Evolutionary conservation across 805 yeast genomes (phyloP), one percentile per base, ranked within the genome.

Genomic region (Metschnikowia koreensis): DNA sequence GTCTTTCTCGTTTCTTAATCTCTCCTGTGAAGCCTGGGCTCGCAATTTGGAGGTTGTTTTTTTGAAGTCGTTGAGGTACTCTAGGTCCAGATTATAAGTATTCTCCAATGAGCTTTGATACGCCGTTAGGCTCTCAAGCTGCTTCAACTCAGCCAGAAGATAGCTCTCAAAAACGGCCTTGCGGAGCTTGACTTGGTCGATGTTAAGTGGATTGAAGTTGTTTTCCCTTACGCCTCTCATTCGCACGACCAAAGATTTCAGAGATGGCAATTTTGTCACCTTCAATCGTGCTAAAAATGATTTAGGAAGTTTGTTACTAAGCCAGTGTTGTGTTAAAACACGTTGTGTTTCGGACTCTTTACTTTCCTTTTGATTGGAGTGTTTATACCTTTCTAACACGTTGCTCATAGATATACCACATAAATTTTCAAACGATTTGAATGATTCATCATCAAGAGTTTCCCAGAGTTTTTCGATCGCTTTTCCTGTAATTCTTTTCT

Each of bases 131-230:
- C 69, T 73, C 34, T 61, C 55, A 38, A 73, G 60, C 52, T 73
- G 77, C 46, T 68, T 68, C 36, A 66, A 41, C 53, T 74, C 79
- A 2, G 78, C 77, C 70, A 63, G 69, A 15, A 74, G 59, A 49
- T 69, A 66, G 12, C 75, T 67, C 50, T 74, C 77, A 15, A 51
- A 45, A 10, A 47, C 42, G 8, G 50, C 44, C 40, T 52, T 56
- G 17, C 51, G 31, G 42, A 46, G 58, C 28, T 29, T 52, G 34
- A 58, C 57, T 36, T 45, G 57, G 47, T 57, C 60, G 22, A 54
- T 47, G 41, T 46, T 55, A 22, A 59, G 51, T 4, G 60, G 53
- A 26, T 54, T 59, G 36, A 50, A 48, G 22, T 34, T 44, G 10
- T 48, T 48, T 12, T 42, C 49, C 22, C 27, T 46, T 26, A 43